phyloP scores from a whole-genome alignment of 2,329 filamentous ascomycete genomes.

The Endoconidiophora polonica region DNA sequence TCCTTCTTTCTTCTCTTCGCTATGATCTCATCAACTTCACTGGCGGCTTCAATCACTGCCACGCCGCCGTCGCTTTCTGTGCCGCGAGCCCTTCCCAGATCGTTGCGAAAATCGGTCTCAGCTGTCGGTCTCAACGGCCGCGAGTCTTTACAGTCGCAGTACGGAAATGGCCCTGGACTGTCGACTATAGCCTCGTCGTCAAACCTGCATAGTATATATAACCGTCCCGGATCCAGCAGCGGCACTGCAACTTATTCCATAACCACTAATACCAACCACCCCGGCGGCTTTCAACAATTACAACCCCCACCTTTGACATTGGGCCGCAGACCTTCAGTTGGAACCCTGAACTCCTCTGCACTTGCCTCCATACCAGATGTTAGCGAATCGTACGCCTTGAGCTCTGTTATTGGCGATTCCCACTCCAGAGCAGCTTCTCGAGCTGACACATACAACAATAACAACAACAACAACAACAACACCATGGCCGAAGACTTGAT shows the following conservation, averaged over 20 bases:
- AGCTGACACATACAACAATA: slow-evolving; percentile 19
- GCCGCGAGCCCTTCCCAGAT: slow-evolving; percentile 10
- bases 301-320: slow-evolving; percentile 7
- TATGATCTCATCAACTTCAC: slow-evolving; percentile 9
- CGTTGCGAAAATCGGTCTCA: slow-evolving; percentile 10
- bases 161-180: not conserved
- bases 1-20: slow-evolving; percentile 2
- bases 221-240: slow-evolving; percentile 2
- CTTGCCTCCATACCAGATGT: slow-evolving; percentile 51
- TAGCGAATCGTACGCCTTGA: slow-evolving; percentile 44
- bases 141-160: not conserved
- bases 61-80: slow-evolving; percentile 7
- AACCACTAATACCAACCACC: not conserved
- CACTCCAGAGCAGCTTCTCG: slow-evolving; percentile 16
- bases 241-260: not conserved
- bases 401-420: slow-evolving; percentile 22
- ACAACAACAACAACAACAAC: slow-evolving; percentile 16
- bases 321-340: slow-evolving; percentile 51
- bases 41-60: slow-evolving; percentile 4
- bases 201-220: slow-evolving; percentile 9
- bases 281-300: not conserved
- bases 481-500: slow-evolving; percentile 32
- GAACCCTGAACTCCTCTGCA: slow-evolving; percentile 47
- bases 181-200: slow-evolving; percentile 9
- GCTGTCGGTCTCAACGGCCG: slow-evolving; percentile 8